Evolutionary conservation across 176 grass and related monocot genomes (phyloP).

Genomic region (Panicum miliaceum): DNA sequence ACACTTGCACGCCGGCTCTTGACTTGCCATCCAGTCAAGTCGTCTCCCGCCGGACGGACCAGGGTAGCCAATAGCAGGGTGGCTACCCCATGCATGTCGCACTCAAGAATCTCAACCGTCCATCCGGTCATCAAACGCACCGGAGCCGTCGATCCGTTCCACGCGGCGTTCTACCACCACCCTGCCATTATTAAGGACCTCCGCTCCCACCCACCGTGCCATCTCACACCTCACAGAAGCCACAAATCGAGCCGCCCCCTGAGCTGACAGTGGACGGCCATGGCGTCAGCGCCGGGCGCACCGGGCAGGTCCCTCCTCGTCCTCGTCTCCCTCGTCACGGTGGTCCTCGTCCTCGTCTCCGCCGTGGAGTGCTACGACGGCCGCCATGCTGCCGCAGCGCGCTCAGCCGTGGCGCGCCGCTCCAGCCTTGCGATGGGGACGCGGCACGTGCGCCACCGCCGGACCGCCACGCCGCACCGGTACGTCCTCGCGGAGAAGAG

Average conservation of each 20-base stretch:
- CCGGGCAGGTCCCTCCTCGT: neutral
- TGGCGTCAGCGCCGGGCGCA: slow-evolving; percentile 12
- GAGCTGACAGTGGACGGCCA: slow-evolving; percentile 1
- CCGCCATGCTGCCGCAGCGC: neutral
- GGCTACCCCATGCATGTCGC: neutral
- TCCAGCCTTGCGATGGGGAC: neutral
- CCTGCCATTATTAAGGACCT: slow-evolving; percentile 7
- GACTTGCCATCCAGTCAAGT: slow-evolving; percentile 34
- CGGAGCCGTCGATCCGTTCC: neutral
- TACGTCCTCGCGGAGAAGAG: slow-evolving; percentile 51
- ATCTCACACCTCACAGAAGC: neutral
- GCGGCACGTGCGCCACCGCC: slow-evolving; percentile 31
- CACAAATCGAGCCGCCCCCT: neutral
- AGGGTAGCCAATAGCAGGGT: neutral
- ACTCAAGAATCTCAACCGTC: neutral
- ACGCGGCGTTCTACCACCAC: neutral
- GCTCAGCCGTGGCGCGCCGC: slow-evolving; percentile 19
- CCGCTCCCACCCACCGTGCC: neutral
- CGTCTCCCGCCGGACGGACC: slow-evolving; percentile 1
- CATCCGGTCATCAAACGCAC: neutral
- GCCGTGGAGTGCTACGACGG: slow-evolving; percentile 27
- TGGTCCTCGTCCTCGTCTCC: slow-evolving; percentile 7
- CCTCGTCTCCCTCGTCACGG: neutral
- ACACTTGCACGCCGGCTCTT: slow-evolving; percentile 36
- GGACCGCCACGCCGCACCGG: slow-evolving; percentile 32